Percentiles rank a stretch among this genome's conserved stretches.
These are phyloP conservation scores for Zoysia matrella DNA, from an alignment of 202 grass and related monocot genomes.

Conservation along the genomic window DNA sequence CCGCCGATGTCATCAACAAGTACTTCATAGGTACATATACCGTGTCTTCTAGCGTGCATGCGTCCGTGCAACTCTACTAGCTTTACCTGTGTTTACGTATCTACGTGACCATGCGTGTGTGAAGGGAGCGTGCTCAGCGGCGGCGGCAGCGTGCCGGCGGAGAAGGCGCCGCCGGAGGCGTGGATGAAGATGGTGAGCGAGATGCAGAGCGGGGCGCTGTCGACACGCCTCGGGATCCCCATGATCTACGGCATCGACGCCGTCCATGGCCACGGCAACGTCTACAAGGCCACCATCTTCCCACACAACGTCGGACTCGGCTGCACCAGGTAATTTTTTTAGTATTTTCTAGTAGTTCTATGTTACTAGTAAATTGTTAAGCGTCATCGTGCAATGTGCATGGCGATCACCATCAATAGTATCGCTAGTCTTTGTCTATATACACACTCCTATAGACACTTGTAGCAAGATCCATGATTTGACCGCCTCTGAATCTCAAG, in stretches of 20 bases:
- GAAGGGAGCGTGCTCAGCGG: conserved; percentile 86
- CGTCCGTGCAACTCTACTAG: too few relatives aligned
- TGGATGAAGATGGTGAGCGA: conserved; percentile 75
- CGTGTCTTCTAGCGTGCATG: too few relatives aligned
- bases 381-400: neutral
- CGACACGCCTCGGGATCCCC: conserved; percentile 73
- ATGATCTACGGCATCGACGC: conserved; percentile 97
- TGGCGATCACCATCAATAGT: neutral
- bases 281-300: conserved; percentile 89
- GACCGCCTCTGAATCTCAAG: neutral
- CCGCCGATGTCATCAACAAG: conserved; percentile 57
- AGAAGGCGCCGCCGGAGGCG: conserved; percentile 60
- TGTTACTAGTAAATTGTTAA: too few relatives aligned
- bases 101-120: too few relatives aligned
- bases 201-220: conserved; percentile 62
- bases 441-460: neutral
- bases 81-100: too few relatives aligned
- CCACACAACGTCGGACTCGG: conserved; percentile 89
- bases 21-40: conserved; percentile 62
- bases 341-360: too few relatives aligned
- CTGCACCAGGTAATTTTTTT: conserved; percentile 58
- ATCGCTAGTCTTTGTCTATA: neutral
- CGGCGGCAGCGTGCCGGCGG: conserved; percentile 78
- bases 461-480: neutral
- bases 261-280: conserved; percentile 84